Base-by-base conservation (phyloP, 495 filamentous ascomycete genomes). In the Tuber aestivum region DNA sequence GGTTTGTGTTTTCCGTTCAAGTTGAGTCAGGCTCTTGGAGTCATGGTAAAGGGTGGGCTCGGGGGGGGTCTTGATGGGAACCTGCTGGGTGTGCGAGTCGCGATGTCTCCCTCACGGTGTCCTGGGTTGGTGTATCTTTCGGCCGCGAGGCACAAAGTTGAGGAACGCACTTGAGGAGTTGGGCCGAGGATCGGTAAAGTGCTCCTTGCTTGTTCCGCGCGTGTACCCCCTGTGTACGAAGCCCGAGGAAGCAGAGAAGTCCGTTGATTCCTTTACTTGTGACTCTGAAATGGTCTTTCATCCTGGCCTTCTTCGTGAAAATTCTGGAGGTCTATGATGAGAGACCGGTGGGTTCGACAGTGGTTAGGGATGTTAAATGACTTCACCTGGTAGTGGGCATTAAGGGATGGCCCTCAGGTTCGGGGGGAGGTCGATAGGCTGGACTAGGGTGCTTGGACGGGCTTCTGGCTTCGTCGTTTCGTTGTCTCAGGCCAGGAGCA, bases 1-100 rank as follows among this genome's bases (percentile, higher is more conserved):
- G 0, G 87, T 88, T 84, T 90, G 96, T 0, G 92, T 92, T 41
- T 89, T 90, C 3, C 93, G 91, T 83, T 91, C 81, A 5, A 88
- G 85, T 35, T 89, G 82, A 38, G 89, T 87, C 20, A 94, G 89
- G 35, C 87, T 79, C n/a, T 94, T 93, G 72, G 92, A 87, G 40
- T 88, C 87, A 50, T 90, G 91, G 79, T 97, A 96, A 41, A 70
- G 56, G 1, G 38, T 10, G 23, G 73, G 70, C 45, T 78, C 69
- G 18, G 80, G 74, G 6, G 80, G 80, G 41, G 71, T 80, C 10
- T 72, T 74, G 4, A 35, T 1, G 16, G 80, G 80, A 27, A 78
- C 78, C 48, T 70, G 38, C 20, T 78, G n/a, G 72, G 76, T 41
- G 80, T 71, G 7, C 78, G 78, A 40, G 80, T 78, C 27, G 76